Evolutionary conservation across 2,329 filamentous ascomycete species (phyloP).

Genomic region (Aspergillus luchuensis): DNA sequence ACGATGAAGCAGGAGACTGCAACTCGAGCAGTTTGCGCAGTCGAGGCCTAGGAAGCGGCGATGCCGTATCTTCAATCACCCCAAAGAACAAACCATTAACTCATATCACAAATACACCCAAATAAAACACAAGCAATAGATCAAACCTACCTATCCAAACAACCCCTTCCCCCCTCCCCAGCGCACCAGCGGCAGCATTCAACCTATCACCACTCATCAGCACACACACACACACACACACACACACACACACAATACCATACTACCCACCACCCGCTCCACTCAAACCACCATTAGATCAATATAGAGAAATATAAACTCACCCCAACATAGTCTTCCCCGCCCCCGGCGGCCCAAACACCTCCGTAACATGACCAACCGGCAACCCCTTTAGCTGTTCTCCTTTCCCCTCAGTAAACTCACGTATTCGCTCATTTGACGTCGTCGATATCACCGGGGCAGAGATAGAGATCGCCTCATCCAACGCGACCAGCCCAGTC

Average conservation of each 20-base stretch:
- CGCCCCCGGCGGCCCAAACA: conserved; percentile 82
- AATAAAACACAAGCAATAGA: not conserved
- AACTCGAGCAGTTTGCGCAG: conserved; percentile 12
- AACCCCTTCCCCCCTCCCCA: conserved; percentile 64
- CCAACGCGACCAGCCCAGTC: conserved; percentile 53
- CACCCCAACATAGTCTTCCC: conserved; percentile 86
- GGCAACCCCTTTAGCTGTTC: conserved; percentile 59
- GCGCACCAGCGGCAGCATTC: conserved; percentile 66
- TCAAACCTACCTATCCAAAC: conserved; percentile 76
- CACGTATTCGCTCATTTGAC: not conserved
- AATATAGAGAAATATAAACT: conserved; percentile 34
- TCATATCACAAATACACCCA: not conserved
- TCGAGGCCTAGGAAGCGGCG: not conserved
- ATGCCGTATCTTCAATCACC: not conserved
- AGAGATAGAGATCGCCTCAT: conserved; percentile 39
- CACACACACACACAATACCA: too few species aligned
- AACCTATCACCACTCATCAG: conserved; percentile 56
- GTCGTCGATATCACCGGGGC: conserved; percentile 6
- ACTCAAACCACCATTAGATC: conserved; percentile 15
- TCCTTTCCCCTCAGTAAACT: conserved; percentile 8
- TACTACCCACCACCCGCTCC: too few species aligned
- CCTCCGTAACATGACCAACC: conserved; percentile 77
- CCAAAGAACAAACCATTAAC: not conserved
- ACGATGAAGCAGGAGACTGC: conserved; percentile 12
- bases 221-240: too few species aligned